phyloP scores from a whole-genome alignment of 2,329 filamentous ascomycete genomes.

The Sarocladium brachiariae region DNA sequence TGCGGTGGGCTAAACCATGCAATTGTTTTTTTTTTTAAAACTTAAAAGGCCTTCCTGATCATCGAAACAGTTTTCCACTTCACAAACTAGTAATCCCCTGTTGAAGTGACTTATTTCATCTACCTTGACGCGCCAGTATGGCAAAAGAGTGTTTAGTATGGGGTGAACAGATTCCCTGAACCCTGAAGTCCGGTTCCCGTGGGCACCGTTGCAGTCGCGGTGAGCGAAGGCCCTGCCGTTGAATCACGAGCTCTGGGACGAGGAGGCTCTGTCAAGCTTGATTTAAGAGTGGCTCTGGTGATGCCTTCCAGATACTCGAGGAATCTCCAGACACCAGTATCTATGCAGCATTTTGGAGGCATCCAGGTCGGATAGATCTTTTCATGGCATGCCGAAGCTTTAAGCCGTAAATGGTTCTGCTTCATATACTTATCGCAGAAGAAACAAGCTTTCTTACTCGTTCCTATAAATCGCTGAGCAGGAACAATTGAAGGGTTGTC shows the following conservation, averaged over 20 bases:
- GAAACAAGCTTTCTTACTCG: slow-evolving; percentile 27
- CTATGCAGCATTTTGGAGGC: slow-evolving; percentile 17
- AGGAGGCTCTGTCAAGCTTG: slow-evolving; percentile 13
- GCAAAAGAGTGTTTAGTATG: too few species aligned
- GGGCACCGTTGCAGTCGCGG: slow-evolving; percentile 6
- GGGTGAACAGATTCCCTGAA: not conserved
- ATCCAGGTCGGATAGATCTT: slow-evolving; percentile 27
- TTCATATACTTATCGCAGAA: slow-evolving; percentile 22
- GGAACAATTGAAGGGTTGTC: slow-evolving; percentile 16
- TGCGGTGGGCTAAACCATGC: too few species aligned
- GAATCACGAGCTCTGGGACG: slow-evolving; percentile 14
- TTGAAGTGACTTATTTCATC: too few species aligned
- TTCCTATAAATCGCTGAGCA: slow-evolving; percentile 21
- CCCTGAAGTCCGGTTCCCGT: not conserved
- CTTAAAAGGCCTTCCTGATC: too few species aligned
- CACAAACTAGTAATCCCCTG: too few species aligned
- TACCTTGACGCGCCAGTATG: too few species aligned
- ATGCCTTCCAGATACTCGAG: not conserved
- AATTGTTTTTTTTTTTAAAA: too few species aligned
- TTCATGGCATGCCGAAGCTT: slow-evolving; percentile 23
- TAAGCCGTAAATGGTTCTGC: slow-evolving; percentile 18
- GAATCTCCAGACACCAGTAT: slow-evolving; percentile 10
- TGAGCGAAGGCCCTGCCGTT: slow-evolving; percentile 16
- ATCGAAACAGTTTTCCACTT: too few species aligned
- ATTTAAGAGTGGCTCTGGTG: slow-evolving; percentile 13